phyloP scores from a whole-genome alignment of 495 filamentous ascomycete species.

The Penicillium lividum region DNA sequence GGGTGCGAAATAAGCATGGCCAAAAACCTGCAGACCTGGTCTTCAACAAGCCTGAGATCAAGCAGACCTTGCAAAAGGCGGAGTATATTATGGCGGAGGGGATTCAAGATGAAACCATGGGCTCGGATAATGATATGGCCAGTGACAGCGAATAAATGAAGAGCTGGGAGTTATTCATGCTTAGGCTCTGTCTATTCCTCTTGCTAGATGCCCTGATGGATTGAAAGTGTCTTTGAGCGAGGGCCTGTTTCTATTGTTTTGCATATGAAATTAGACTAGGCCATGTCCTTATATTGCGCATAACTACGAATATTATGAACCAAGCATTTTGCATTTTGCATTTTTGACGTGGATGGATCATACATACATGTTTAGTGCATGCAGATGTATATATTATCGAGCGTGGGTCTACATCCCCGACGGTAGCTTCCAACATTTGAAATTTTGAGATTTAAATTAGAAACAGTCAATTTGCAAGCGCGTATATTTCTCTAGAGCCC shows the following conservation, averaged over 20 bases:
- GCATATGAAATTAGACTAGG: conserved; percentile 12
- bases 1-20: conserved; percentile 48
- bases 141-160: conserved; percentile 44
- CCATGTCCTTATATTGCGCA: conserved; percentile 7
- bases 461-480: too few relatives aligned
- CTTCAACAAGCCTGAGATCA: conserved; percentile 64
- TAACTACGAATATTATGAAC: conserved; percentile 17
- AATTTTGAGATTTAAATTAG: too few relatives aligned
- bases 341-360: neutral
- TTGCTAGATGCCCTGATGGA: neutral
- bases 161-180: neutral
- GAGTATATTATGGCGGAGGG: conserved; percentile 65
- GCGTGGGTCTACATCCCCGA: neutral
- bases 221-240: conserved; percentile 5
- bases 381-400: neutral
- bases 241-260: neutral
- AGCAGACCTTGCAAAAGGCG: conserved; percentile 67
- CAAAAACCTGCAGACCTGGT: conserved; percentile 46
- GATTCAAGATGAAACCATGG: conserved; percentile 35
- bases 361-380: too few relatives aligned
- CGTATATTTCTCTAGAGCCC: neutral
- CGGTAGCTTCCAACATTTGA: too few relatives aligned
- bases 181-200: neutral
- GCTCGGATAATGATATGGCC: conserved; percentile 36
- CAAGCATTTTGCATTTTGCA: neutral